Evolutionary conservation across 2,329 filamentous ascomycete species (phyloP), one percentile per base, ranked within the genome.

Genomic region (Fusarium annulatum): DNA sequence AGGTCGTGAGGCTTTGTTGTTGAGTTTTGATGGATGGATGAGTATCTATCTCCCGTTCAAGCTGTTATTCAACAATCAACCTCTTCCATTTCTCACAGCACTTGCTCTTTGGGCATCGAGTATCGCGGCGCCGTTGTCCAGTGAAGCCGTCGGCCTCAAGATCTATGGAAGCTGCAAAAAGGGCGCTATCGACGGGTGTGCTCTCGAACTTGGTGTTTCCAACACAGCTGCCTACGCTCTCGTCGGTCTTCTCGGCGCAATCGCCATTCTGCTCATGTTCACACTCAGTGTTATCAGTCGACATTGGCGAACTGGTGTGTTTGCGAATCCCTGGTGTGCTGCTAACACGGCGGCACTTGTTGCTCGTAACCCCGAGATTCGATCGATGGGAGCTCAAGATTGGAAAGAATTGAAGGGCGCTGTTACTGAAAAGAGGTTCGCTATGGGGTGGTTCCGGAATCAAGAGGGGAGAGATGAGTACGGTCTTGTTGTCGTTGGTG

Each of bases 1-100:
- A 0, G 86, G 85, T 0, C 71, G 75, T 0, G 81, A 86, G 38
- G 86, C 85, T 0, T 74, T 87, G 23, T 83, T 81, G 15, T 78
- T 86, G 9, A 80, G 83, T 59, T 86, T 85, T 42, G 70, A 75
- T 14, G 83, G 85, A 0, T 69, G 82, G 56, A 77, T 79, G 53
- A 81, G 80, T 14, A 74, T 86, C 12, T 39, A 81, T 1, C 75
- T 78, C 1, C 83, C 84, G 0, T 71, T 84, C n/a, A 67, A 76
- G 36, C 78, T 80, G 1, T 71, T 85, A 1, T 39, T 78, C 4
- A 78, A 80, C 36, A 81, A 81, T 3, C 80, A 84, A 4, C 77
- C 81, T 2, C 71, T 86, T 5, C 73, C 75, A 0, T 76, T 77
- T 21, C 19, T 77, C 5, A 77, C 75, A 0, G 52, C 69, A 9